Conservation (phyloP, 495 filamentous ascomycete genomes). For the Aspergillus mulundensis region DNA sequence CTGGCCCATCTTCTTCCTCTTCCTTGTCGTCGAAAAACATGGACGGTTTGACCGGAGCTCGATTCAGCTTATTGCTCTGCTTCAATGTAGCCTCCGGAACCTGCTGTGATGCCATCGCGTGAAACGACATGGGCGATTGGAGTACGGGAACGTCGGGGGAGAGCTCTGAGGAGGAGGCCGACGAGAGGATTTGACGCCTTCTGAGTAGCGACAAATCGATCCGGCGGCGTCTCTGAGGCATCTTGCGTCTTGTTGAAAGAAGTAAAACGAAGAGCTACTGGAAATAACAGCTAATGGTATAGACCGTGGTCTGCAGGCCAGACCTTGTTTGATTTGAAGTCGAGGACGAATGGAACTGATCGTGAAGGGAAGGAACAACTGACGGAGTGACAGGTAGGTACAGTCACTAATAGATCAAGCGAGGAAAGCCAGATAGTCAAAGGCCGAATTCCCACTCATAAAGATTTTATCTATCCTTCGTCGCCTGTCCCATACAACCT, state of each 20-base stretch:
- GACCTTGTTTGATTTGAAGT: neutral
- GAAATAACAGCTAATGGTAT: constrained; percentile 4
- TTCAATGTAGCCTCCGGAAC: constrained; percentile 17
- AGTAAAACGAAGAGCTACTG: neutral
- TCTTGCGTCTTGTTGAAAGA: neutral
- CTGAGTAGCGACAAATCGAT: constrained; percentile 19
- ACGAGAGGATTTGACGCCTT: constrained; percentile 15
- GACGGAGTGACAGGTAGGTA: too few relatives aligned
- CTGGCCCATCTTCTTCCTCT: constrained; percentile 23
- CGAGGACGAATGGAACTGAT: neutral
- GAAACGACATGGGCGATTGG: constrained; percentile 21
- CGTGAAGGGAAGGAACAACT: neutral
- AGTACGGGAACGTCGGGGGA: constrained; percentile 21
- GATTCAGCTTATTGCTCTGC: constrained; percentile 16
- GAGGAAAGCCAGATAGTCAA: constrained; percentile 33
- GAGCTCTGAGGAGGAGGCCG: constrained; percentile 17
- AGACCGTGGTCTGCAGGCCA: neutral
- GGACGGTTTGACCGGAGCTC: constrained; percentile 17
- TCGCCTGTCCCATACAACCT: constrained; percentile 54
- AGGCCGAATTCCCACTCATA: constrained; percentile 52
- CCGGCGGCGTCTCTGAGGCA: constrained; percentile 15
- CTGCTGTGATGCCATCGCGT: constrained; percentile 10
- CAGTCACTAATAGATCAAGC: constrained; percentile 3
- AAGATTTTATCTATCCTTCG: constrained; percentile 54
- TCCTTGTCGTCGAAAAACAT: constrained; percentile 26